Evolutionary conservation across 2,329 filamentous ascomycete genomes (phyloP), one percentile per base, ranked within the genome.

Genomic region (Elsinoe fawcettii): DNA sequence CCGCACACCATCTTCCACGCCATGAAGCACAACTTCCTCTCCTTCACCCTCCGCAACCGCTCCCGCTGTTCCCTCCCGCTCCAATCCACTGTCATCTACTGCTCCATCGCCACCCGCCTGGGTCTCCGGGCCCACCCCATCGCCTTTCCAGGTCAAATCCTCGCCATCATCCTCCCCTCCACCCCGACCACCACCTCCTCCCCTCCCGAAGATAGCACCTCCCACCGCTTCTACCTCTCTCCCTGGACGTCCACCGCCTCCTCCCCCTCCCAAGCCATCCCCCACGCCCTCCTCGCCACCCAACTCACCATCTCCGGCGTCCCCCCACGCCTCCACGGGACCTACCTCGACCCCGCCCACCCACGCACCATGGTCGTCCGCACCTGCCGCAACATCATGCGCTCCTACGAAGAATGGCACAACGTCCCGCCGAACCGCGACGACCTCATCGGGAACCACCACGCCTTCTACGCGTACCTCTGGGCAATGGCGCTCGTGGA

Each of bases 61-160:
- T 78, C 80, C 0, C 90, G 95, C 65, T 84, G 88, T 25, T 92
- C 90, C 1, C 77, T 96, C 7, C 93, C 92, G 1, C 78, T 96
- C 53, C 86, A 96, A 60, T 93, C 90, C 1, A 86, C 86, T 57
- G 86, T 86, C 59, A 95, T 97, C 61, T 99, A 86, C 71, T 93
- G 87, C 66, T 85, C 84, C 58, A 70, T 97, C 14, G 91, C 90
- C 0, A 78, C 81, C 56, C 80, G 87, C 36, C 69, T 96, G 11
- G 87, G 86, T 1, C 71, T 99, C 47, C 80, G 86, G 63, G 89
- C 91, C 0, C 82, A 83, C 32, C 90, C 88, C 56, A 92, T 88
- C 63, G 85, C 86, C 43, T 88, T 92, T 65, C 90, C 92, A 2
- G 87, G 83, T 62, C 90, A 96, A 67, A 88, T 96, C 12, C 86